phyloP scores from a whole-genome alignment of 2,329 filamentous ascomycete genomes.

The Fusarium sp. region DNA sequence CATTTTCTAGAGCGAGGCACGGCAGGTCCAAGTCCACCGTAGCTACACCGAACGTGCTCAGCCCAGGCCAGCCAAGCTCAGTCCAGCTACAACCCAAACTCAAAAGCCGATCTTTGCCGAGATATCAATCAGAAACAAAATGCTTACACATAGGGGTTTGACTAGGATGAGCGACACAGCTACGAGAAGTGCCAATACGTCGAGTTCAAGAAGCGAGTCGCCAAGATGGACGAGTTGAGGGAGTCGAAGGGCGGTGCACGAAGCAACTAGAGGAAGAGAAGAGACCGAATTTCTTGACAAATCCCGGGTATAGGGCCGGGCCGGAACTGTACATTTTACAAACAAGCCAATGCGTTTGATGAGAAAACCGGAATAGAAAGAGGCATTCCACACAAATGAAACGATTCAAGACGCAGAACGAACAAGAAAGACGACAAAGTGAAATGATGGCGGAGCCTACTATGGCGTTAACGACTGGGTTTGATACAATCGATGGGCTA shows the following conservation, averaged over 20 bases:
- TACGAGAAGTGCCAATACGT: slow-evolving; percentile 99
- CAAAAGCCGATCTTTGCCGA: slow-evolving; percentile 24
- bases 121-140: slow-evolving; percentile 19
- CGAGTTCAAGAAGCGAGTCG: slow-evolving; percentile 98
- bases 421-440: slow-evolving; percentile 13
- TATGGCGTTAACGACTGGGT: slow-evolving; percentile 36
- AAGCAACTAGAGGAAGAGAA: slow-evolving; percentile 73
- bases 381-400: slow-evolving; percentile 36
- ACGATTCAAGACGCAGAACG: slow-evolving; percentile 11
- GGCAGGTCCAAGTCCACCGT: background rate
- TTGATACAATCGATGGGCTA: slow-evolving; percentile 42
- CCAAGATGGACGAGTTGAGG: slow-evolving; percentile 97
- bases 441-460: slow-evolving; percentile 30
- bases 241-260: slow-evolving; percentile 84
- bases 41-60: slow-evolving; percentile 18
- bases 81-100: slow-evolving; percentile 5
- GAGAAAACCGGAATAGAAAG: slow-evolving; percentile 45
- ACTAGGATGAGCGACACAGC: slow-evolving; percentile 90
- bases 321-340: slow-evolving; percentile 50
- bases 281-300: slow-evolving; percentile 29
- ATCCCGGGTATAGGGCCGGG: slow-evolving; percentile 33
- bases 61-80: slow-evolving; percentile 1
- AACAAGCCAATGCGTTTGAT: slow-evolving; percentile 38
- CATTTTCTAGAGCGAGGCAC: slow-evolving; percentile 1
- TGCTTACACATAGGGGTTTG: slow-evolving; percentile 38